Evolutionary conservation across 176 grass and related monocot species (phyloP).

Genomic region (Tuctoria greenei): DNA sequence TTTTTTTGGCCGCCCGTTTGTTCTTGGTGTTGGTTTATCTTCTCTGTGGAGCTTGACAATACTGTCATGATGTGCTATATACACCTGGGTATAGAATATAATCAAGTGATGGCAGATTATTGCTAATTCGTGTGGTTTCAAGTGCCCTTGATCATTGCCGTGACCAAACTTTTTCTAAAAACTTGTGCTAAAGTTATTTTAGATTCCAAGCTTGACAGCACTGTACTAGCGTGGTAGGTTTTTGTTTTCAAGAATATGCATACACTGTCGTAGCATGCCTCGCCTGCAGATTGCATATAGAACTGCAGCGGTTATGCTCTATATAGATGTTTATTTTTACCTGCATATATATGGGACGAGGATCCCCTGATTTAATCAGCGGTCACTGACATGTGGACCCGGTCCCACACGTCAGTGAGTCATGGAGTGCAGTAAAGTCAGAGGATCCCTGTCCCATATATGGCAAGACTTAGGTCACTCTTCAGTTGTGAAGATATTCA

Average conservation of each 20-base stretch:
- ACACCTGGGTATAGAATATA: constrained; percentile 7
- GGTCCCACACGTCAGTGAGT: too few species aligned
- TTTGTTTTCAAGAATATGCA: too few species aligned
- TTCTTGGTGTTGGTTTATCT: constrained; percentile 31
- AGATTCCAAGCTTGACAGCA: too few species aligned
- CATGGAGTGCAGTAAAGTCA: too few species aligned
- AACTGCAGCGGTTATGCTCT: background rate
- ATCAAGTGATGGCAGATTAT: constrained; percentile 24
- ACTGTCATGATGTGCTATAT: background rate
- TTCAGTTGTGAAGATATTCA: background rate
- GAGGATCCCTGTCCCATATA: too few species aligned
- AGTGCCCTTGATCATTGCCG: constrained; percentile 30
- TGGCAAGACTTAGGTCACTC: background rate
- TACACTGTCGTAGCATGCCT: background rate
- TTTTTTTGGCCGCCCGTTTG: constrained; percentile 10
- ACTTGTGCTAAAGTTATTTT: constrained; percentile 19
- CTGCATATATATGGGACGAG: too few species aligned
- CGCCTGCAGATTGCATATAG: background rate
- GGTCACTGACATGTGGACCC: too few species aligned
- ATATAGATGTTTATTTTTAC: background rate
- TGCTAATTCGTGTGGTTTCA: constrained; percentile 10
- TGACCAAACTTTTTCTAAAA: background rate
- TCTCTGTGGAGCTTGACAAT: constrained; percentile 24
- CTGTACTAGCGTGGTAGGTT: too few species aligned
- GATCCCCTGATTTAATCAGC: too few species aligned